Base-by-base conservation (phyloP, 106 monocot species). In the Posidonia australis region DNA sequence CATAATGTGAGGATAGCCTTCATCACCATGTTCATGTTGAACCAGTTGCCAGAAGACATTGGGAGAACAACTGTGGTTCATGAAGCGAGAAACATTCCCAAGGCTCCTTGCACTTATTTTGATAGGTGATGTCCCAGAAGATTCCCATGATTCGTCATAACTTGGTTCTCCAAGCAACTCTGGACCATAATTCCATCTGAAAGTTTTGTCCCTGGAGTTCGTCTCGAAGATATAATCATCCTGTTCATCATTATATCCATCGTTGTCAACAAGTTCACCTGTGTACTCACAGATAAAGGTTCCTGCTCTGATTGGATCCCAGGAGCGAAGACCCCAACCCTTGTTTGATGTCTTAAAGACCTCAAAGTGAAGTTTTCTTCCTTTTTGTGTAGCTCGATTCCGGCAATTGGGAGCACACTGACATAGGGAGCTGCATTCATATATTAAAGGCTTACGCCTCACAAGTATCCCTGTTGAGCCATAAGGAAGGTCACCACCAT, bases 51-150 rank as follows among this genome's bases (percentile, higher is more conserved):
- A 90, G 67, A 90, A 81, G 26, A 78, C 70, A 69, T 90, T 90
- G 16, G 90, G 86, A 12, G 80, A 77, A 54, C 90, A 90, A 64
- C 90, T 90, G 63, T 90, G 90, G 58, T 90, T 90, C 76, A 90
- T 90, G 65, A 90, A 90, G 11, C 90, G 82, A 23, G 90, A 74
- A 22, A 90, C 28, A 30, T 90, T 90, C 5, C 90, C 90, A 53
- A 74, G 68, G 18, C 72, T 81, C 57, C 58, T 86, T 13, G 90
- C 83, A 72, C 62, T 86, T 43, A 90, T 74, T 49, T 60, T 69
- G 21, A 90, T 66, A 23, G 83, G 71, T 20, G 80, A 70, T 46
- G 74, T 59, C 63, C 62, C 71, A 45, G 63, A 72, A 55, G 20
- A 13, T 23, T 80, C 82, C 53, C 41, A 67, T 27, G 71, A 64